phyloP scores from a whole-genome alignment of 768 basidiomycete genomes.

The Paxillus involutus region DNA sequence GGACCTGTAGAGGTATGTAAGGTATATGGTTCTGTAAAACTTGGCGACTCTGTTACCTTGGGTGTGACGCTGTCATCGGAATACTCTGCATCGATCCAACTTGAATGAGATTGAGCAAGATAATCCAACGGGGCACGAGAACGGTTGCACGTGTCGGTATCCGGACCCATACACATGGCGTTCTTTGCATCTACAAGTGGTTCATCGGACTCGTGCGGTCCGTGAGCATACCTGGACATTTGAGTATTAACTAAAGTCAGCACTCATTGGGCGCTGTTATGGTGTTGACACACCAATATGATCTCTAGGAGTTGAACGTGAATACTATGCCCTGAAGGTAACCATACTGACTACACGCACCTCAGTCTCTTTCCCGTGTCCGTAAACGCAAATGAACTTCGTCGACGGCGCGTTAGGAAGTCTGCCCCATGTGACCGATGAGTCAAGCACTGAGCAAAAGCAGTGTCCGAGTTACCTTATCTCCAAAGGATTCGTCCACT shows the following conservation, averaged over 20 bases:
- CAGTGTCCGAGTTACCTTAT: constrained; percentile 45
- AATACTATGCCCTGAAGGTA: neutral
- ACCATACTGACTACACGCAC: constrained; percentile 36
- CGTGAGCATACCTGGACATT: constrained; percentile 64
- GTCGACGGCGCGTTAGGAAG: constrained; percentile 89
- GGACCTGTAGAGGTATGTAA: constrained; percentile 39
- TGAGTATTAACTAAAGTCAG: neutral
- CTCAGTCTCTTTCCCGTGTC: constrained; percentile 95
- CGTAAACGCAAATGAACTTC: constrained; percentile 92
- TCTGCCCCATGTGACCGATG: constrained; percentile 33
- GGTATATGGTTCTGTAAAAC: neutral
- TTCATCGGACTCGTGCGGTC: constrained; percentile 68
- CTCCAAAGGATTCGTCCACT: constrained; percentile 94
- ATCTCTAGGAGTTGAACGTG: constrained; percentile 50
- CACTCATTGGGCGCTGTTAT: neutral
- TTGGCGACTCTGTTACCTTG: constrained; percentile 38
- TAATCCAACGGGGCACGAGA: constrained; percentile 49
- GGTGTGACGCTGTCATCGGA: constrained; percentile 61
- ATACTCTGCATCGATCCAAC: constrained; percentile 86
- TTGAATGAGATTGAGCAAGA: constrained; percentile 49
- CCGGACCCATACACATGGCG: constrained; percentile 45
- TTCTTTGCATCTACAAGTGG: constrained; percentile 42
- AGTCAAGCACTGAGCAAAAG: neutral
- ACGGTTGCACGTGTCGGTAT: constrained; percentile 41
- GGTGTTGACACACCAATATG: constrained; percentile 66